A percentile compares a stretch with the other conserved stretches of the same genome.
Evolutionary conservation across 2,329 filamentous ascomycete genomes (phyloP).

Genomic region (Bisporella sp.): DNA sequence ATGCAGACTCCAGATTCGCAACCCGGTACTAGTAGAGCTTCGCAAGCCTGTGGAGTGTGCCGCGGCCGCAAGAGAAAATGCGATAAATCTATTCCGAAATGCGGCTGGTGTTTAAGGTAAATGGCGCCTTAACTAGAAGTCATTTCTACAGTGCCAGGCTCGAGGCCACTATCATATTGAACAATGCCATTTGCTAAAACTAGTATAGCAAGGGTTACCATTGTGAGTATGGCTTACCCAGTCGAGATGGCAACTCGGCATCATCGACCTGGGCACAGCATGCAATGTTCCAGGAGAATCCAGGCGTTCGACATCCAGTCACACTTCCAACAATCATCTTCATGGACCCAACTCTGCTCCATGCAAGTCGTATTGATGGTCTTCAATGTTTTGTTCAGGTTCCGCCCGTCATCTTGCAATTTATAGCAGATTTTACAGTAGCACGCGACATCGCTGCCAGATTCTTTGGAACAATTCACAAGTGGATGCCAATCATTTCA

Average conservation of each 20-base stretch:
- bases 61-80: neutral
- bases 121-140: neutral
- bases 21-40: no score
- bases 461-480: conserved; percentile 10
- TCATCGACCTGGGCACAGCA: neutral
- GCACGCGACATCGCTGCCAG: conserved; percentile 1
- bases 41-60: no score
- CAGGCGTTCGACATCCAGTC: neutral
- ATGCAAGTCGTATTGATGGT: conserved; percentile 3
- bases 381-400: neutral
- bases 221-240: neutral
- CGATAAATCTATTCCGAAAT: neutral
- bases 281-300: neutral
- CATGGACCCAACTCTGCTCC: conserved; percentile 6
- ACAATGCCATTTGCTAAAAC: neutral
- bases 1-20: no score
- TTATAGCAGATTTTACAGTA: conserved; percentile 3
- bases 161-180: neutral
- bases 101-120: neutral
- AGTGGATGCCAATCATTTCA: conserved; percentile 15
- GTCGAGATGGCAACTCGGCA: neutral
- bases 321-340: neutral
- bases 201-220: neutral
- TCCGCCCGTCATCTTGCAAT: conserved; percentile 1
- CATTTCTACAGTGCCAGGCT: neutral